A percentile compares a stretch with the other conserved stretches of the same genome.
These are phyloP conservation scores for Claviceps maximensis DNA, from an alignment of 2,329 filamentous ascomycete genomes.

Conservation along the genomic window DNA sequence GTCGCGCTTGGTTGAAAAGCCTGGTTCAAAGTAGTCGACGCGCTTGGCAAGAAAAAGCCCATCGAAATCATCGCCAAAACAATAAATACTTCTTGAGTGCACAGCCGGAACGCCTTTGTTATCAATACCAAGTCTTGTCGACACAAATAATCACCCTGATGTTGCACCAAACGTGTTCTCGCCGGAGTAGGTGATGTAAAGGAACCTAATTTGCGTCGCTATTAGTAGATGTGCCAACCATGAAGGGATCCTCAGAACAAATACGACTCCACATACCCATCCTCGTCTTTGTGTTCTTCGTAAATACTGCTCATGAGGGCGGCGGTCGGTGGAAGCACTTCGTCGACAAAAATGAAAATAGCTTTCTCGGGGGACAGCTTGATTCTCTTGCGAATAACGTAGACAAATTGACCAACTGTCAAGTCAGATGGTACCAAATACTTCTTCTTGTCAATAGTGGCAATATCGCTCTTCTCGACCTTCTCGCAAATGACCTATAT, in stretches of 20 bases:
- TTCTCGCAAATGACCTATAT: conserved; percentile 95
- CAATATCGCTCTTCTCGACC: conserved; percentile 98
- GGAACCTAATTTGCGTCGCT: conserved; percentile 40
- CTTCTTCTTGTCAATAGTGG: conserved; percentile 99
- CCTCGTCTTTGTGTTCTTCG: conserved; percentile 90
- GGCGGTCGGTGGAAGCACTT: conserved; percentile 90
- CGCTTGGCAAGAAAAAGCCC: conserved; percentile 7
- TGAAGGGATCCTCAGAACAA: background rate
- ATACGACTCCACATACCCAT: conserved; percentile 36
- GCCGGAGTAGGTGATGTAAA: conserved; percentile 99
- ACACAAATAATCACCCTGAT: conserved; percentile 3
- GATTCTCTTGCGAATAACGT: conserved; percentile 99
- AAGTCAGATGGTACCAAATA: conserved; percentile 95
- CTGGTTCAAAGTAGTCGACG: background rate
- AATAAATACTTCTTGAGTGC: conserved; percentile 13
- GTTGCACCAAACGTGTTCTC: conserved; percentile 86
- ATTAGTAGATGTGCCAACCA: conserved; percentile 6
- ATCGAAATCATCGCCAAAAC: background rate
- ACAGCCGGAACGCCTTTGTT: conserved; percentile 21
- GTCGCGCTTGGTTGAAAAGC: background rate
- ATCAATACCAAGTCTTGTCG: background rate
- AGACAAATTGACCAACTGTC: conserved; percentile 98
- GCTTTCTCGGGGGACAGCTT: conserved; percentile 99
- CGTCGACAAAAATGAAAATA: conserved; percentile 99
- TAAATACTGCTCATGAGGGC: conserved; percentile 99